Evolutionary conservation across 2,329 filamentous ascomycete genomes (phyloP), one percentile per base, ranked within the genome.

Genomic region (Alternaria sp.): DNA sequence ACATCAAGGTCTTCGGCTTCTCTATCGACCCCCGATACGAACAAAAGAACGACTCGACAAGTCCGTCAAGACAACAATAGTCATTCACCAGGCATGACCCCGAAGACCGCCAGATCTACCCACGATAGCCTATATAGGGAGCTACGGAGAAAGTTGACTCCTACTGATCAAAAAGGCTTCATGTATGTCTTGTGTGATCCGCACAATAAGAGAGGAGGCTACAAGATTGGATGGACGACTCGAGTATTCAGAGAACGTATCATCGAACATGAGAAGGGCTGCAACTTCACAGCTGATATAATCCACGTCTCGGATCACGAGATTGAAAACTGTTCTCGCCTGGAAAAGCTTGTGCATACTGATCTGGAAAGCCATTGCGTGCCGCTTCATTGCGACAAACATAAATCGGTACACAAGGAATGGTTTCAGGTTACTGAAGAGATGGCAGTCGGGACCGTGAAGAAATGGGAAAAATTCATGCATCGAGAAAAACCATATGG

Each of bases 391-490:
- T 67, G 64, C 43, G 12, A 30, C 12, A 39, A 28, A 28, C n/a
- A 16, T 16, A 42, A 42, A 20, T 42, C 39, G 20, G 55, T 7
- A 20, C 66, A 68, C 44, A 20, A 28, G 9, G 66, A 69, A 46
- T 67, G 57, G 56, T 67, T 64, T 38, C 18, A 34, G 1, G 57
- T 63, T 6, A 47, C 18, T 9, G 30, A 53, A 38, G 49, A 54
- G 5, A 36, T 60, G 36, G 64, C 59, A 9, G 28, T 51, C 9
- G 3, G 42, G 16, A 64, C 61, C 6, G 59, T 57, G 4, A n/a
- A 63, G 41, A 60, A 56, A 28, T 69, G 65, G 65, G 57, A 44
- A 9, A 9, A 12, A 4, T 69, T 69, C 22, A 57, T 67, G 54
- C 34, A 46, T 2, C n/a, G 24, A 7, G 42, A 59, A 22, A 47